These are phyloP conservation scores for Hypoxylon sp. DNA, from an alignment of 2,329 filamentous ascomycete species.

Conservation along the genomic window DNA sequence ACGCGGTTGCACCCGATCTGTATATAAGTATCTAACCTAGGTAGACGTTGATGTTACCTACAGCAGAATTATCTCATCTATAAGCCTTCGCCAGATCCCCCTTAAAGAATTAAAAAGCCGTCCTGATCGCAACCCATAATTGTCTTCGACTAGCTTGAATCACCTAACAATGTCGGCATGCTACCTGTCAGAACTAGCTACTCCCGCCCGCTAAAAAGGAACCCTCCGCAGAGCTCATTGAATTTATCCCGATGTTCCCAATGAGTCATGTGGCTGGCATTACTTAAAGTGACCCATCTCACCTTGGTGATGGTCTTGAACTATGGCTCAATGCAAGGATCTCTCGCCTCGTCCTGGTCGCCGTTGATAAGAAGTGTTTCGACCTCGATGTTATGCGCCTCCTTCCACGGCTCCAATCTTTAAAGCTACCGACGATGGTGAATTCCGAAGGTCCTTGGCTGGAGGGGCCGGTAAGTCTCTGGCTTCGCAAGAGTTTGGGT, in stretches of 20 bases:
- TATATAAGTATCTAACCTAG: no score
- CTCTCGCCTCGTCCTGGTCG: slow-evolving; percentile 33
- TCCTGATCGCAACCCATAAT: no score
- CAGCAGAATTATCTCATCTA: no score
- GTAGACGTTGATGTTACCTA: no score
- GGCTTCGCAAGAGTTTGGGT: neutral
- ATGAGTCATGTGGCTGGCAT: slow-evolving; percentile 36
- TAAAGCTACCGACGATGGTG: slow-evolving; percentile 34
- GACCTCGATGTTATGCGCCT: slow-evolving; percentile 36
- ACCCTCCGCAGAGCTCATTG: slow-evolving; percentile 12
- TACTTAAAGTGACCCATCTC: slow-evolving; percentile 37
- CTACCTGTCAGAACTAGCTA: neutral
- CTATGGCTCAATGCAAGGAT: slow-evolving; percentile 38
- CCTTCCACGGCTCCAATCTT: slow-evolving; percentile 38
- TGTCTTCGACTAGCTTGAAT: no score
- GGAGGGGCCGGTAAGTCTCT: neutral
- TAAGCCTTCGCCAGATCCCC: no score
- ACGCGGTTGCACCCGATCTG: no score
- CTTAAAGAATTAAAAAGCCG: no score
- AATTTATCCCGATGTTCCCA: slow-evolving; percentile 35
- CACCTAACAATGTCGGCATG: neutral
- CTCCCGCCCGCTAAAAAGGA: slow-evolving; percentile 6
- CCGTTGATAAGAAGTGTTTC: slow-evolving; percentile 22
- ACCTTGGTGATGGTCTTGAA: slow-evolving; percentile 37
- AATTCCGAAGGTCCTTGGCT: slow-evolving; percentile 41